Conservation (phyloP, 208 protist genomes). For the Borovskyia barvae region DNA sequence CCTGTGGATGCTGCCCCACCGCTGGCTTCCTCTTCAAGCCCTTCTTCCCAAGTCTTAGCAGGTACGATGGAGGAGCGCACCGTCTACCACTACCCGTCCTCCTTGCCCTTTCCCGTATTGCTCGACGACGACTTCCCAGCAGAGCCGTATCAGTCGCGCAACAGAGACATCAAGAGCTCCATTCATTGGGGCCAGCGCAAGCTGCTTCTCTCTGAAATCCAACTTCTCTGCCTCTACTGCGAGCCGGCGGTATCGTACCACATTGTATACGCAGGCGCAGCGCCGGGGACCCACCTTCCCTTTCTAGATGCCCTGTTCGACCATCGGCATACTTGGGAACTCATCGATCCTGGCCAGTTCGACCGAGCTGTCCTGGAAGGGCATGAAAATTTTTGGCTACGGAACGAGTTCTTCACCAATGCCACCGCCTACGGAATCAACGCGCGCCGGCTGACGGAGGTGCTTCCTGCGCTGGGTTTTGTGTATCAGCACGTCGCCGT, state of each 20-base stretch:
- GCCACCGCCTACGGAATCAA: constrained; percentile 90
- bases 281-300: constrained; percentile 92
- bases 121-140: constrained; percentile 69
- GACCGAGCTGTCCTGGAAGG: constrained; percentile 53
- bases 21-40: background rate
- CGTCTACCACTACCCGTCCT: constrained; percentile 83
- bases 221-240: constrained; percentile 89
- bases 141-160: constrained; percentile 83
- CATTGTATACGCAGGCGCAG: constrained; percentile 94
- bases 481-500: constrained; percentile 62
- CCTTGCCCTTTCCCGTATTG: constrained; percentile 63
- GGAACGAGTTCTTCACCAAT: constrained; percentile 96
- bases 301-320: constrained; percentile 91
- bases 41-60: background rate
- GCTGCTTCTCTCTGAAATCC: constrained; percentile 94
- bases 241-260: constrained; percentile 72
- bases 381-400: constrained; percentile 73
- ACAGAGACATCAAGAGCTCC: constrained; percentile 82
- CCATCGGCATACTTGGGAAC: constrained; percentile 87
- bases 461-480: constrained; percentile 48
- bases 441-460: constrained; percentile 63
- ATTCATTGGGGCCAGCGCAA: constrained; percentile 97
- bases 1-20: no score
- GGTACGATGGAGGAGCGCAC: constrained; percentile 17
- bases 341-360: constrained; percentile 94